Conservation (phyloP, 306 rosid genomes). For the Adenanthera pavonina region DNA sequence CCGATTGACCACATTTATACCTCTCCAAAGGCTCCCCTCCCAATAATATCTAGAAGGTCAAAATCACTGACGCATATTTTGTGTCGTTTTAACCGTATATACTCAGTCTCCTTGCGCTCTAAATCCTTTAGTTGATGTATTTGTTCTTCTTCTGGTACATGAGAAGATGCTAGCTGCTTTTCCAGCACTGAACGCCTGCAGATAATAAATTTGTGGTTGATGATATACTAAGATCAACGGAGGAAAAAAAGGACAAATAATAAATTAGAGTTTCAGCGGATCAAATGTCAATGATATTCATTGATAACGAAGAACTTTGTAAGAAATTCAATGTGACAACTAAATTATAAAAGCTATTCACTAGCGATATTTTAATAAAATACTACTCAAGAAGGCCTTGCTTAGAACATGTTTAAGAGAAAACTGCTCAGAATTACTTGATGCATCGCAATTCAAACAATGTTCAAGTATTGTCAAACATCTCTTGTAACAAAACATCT, state of each 20-base stretch:
- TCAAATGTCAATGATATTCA: constrained; percentile 10
- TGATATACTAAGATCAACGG: constrained; percentile 18
- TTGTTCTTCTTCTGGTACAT: constrained; percentile 85
- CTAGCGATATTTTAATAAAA: too few relatives aligned
- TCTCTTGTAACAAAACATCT: too few relatives aligned
- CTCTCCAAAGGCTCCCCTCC: constrained; percentile 99
- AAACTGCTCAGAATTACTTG: background rate
- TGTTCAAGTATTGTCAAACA: background rate
- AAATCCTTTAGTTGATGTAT: constrained; percentile 75
- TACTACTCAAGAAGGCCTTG: background rate
- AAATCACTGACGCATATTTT: constrained; percentile 91
- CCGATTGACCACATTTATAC: constrained; percentile 50
- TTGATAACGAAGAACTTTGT: background rate
- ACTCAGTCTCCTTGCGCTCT: constrained; percentile 88
- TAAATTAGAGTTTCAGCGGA: background rate
- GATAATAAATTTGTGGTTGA: constrained; percentile 33
- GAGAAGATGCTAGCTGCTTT: constrained; percentile 69
- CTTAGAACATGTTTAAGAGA: background rate
- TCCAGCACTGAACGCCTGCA: constrained; percentile 83
- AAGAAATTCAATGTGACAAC: background rate
- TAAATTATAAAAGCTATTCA: background rate
- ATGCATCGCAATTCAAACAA: constrained; percentile 32
- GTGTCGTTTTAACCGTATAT: constrained; percentile 82
- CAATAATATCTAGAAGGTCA: constrained; percentile 84
- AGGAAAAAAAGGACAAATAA: background rate